Percentiles rank a stretch among this genome's conserved stretches.
Evolutionary conservation across 495 filamentous ascomycete genomes (phyloP).

Genomic region (Rusavskia elegans): DNA sequence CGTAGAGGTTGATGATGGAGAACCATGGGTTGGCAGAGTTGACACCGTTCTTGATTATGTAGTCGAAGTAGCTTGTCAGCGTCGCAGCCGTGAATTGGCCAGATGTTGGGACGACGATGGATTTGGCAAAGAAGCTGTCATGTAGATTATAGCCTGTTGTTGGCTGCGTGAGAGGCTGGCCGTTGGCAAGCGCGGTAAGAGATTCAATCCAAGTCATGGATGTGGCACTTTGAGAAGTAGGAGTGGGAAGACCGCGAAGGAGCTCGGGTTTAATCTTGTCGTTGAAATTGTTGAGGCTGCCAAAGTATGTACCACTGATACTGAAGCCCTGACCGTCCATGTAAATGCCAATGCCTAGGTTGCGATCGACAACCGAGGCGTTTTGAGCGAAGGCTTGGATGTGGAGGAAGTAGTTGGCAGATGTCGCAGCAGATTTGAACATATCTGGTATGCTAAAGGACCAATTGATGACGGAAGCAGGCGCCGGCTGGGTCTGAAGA

Average conservation of each 20-base stretch:
- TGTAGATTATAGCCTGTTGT: slow-evolving; percentile 17
- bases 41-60: slow-evolving; percentile 17
- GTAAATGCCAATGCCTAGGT: slow-evolving; percentile 35
- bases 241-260: slow-evolving; percentile 18
- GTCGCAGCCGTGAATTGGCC: slow-evolving; percentile 20
- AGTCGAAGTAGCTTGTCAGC: slow-evolving; percentile 29
- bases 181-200: slow-evolving; percentile 14
- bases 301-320: slow-evolving; percentile 23
- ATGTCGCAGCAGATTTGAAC: slow-evolving; percentile 24
- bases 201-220: slow-evolving; percentile 15
- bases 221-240: slow-evolving; percentile 22
- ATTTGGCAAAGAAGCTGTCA: slow-evolving; percentile 38
- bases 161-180: slow-evolving; percentile 15
- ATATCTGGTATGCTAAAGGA: slow-evolving; percentile 27
- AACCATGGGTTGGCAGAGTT: slow-evolving; percentile 25
- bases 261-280: slow-evolving; percentile 26
- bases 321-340: slow-evolving; percentile 24
- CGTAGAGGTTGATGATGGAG: slow-evolving; percentile 38
- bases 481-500: slow-evolving; percentile 41
- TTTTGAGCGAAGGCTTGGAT: slow-evolving; percentile 35
- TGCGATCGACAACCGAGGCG: slow-evolving; percentile 32
- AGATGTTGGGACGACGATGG: slow-evolving; percentile 18
- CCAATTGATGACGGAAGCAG: slow-evolving; percentile 34
- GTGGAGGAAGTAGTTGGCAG: slow-evolving; percentile 27
- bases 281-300: slow-evolving; percentile 15